These are phyloP conservation scores for Histomonas meleagridis DNA, from an alignment of 208 protist genomes.

Conservation along the genomic window DNA sequence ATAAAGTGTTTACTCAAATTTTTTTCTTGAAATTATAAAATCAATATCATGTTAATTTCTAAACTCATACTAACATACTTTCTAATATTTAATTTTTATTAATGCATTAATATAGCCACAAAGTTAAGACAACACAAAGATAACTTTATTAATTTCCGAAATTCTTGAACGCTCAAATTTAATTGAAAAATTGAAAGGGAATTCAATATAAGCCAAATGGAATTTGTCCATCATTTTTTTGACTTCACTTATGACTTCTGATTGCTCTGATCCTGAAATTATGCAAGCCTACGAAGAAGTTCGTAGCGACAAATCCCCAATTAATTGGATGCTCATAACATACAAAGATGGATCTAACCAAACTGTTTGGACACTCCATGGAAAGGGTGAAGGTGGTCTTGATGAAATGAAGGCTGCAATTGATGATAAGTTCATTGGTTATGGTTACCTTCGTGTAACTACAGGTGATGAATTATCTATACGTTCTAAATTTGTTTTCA, in stretches of 20 bases:
- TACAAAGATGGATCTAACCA: background rate
- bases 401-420: background rate
- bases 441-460: background rate
- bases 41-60: no score
- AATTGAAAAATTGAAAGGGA: no score
- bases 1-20: no score
- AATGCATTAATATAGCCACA: no score
- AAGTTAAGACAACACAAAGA: no score
- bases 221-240: no score
- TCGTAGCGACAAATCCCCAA: background rate
- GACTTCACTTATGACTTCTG: constrained; percentile 7
- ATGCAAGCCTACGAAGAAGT: background rate
- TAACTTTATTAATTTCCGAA: no score
- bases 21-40: no score
- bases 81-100: no score
- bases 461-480: background rate
- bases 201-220: no score
- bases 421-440: background rate
- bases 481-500: constrained; percentile 20
- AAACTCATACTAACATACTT: no score
- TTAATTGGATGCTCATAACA: constrained; percentile 13
- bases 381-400: background rate
- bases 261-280: background rate
- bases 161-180: no score
- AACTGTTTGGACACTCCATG: background rate